Base-by-base conservation (phyloP, 148 eudicot genomes). In the Vaccinium corymbosum region DNA sequence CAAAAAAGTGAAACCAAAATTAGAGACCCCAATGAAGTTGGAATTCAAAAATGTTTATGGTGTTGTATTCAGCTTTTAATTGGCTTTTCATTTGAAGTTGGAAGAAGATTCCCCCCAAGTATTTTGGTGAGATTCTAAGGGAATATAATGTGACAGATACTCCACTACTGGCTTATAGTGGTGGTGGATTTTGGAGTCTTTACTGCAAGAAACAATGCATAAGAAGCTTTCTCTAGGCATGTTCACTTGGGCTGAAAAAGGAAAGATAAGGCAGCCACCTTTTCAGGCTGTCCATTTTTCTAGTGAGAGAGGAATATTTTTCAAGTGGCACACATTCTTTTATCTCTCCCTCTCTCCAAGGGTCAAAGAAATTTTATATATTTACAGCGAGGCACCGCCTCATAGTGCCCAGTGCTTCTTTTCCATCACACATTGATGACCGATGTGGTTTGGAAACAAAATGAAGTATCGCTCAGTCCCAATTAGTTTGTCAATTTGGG, bases 221-320 rank as follows among this genome's bases (percentile, higher is more conserved):
- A 19, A 19, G 12, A 78, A 78, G 17, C 82, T 78, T 78, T 78
- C 52, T 51, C 17, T 10, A 46, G 52, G 80, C 77, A 53, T 78
- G 64, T 78, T 78, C 81, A 50, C 64, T 83, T 61, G 76, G 64
- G 81, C 82, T 66, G 32, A 62, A 66, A 84, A 84, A 78, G 48
- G 82, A 55, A 5, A 78, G 77, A 52, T 52, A 66, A 84, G 32
- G 78, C 7, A 53, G 82, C 82, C 0, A 19, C 19, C 72, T 64
- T 78, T 78, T 68, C 77, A 66, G 71, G 42, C 20, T 77, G 75
- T 76, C 1, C 27, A 25, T 12, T 22, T 22, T 27, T 51, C 80
- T 7, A 42, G 9, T 19, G 50, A 46, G 27, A 17, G 78, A 46
- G 78, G 78, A 75, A 46, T 75, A 75, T 46, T 46, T 46, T 75